Conservation (phyloP, 2,329 filamentous ascomycete genomes). For the Arthroderma sp. region DNA sequence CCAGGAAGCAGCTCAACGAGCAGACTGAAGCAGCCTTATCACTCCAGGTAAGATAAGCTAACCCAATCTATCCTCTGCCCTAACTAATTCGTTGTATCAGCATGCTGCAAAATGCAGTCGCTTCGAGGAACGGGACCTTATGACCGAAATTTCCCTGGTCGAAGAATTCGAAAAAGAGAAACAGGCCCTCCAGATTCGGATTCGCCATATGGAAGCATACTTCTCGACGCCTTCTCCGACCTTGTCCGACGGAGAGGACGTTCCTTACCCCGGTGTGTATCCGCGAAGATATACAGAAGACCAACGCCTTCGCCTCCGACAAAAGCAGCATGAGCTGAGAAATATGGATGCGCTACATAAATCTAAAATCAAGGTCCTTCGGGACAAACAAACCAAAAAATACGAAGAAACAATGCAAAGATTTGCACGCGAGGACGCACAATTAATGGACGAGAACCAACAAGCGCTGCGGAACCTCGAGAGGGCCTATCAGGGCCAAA, state of each 20-base stretch:
- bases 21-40: slow-evolving; percentile 23
- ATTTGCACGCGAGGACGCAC: slow-evolving; percentile 27
- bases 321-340: slow-evolving; percentile 31
- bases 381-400: slow-evolving; percentile 32
- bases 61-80: not conserved
- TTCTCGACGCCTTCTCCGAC: slow-evolving; percentile 22
- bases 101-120: slow-evolving; percentile 22
- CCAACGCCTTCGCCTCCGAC: slow-evolving; percentile 31
- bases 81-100: slow-evolving; percentile 13
- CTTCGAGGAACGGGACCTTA: slow-evolving; percentile 32
- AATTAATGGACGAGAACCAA: slow-evolving; percentile 21
- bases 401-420: slow-evolving; percentile 26
- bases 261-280: slow-evolving; percentile 10
- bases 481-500: slow-evolving; percentile 21
- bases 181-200: slow-evolving; percentile 28
- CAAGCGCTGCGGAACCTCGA: slow-evolving; percentile 23
- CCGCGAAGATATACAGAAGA: slow-evolving; percentile 27
- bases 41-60: slow-evolving; percentile 22
- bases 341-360: slow-evolving; percentile 32
- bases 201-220: slow-evolving; percentile 37
- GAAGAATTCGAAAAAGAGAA: slow-evolving; percentile 33
- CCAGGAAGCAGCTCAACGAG: slow-evolving; percentile 19
- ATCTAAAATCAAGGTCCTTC: slow-evolving; percentile 34
- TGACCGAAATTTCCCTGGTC: slow-evolving; percentile 31
- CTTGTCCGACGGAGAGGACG: slow-evolving; percentile 8